Base-by-base conservation (phyloP, 495 filamentous ascomycete species). In the Tetracladium setigerum region DNA sequence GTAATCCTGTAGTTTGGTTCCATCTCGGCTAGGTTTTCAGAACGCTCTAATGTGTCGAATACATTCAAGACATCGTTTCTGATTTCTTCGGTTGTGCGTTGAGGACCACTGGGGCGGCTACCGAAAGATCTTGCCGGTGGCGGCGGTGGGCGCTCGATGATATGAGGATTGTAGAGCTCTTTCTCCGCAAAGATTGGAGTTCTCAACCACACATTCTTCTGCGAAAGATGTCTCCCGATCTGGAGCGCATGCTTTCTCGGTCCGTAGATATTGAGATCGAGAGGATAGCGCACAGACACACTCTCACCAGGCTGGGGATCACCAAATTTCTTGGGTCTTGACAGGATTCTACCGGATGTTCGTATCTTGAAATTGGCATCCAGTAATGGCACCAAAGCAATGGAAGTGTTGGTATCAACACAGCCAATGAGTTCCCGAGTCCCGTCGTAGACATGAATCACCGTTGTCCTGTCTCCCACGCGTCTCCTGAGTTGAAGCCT, bases 1-100 rank as follows among this genome's bases (percentile, higher is more conserved):
- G 60, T 67, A 37, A 95, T 69, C 13, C 69, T 62, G 12, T 62
- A 44, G 46, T 78, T 70, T 0, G 84, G 72, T 5, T 92, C 83
- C 71, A 83, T 81, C 46, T 84, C 77, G 6, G 87, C 87, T 16
- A 96, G 62, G 48, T 84, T 82, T 22, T 95, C 86, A 5, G 73
- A 73, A 52, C 84, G 77, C 13, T 76, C 68, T 13, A 97, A 76
- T 12, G 77, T 80, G 63, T 95, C 87, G 54, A 98, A 95, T 67
- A 97, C 87, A 33, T 78, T 80, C 61, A 87, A 76, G 11, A 95
- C 85, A 19, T 95, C 89, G 55, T 78, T 77, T 4, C 82, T 82
- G 24, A 94, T 81, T 62, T 96, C 89, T 55, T 97, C 90, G 3
- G 78, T 77, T 1, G 85, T 88, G 12, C 87, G 76, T 33, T 67